Percentiles rank a stretch among this genome's conserved stretches.
These are phyloP conservation scores for Diplodia mutila DNA, from an alignment of 2,329 filamentous ascomycete genomes.

Conservation along the genomic window DNA sequence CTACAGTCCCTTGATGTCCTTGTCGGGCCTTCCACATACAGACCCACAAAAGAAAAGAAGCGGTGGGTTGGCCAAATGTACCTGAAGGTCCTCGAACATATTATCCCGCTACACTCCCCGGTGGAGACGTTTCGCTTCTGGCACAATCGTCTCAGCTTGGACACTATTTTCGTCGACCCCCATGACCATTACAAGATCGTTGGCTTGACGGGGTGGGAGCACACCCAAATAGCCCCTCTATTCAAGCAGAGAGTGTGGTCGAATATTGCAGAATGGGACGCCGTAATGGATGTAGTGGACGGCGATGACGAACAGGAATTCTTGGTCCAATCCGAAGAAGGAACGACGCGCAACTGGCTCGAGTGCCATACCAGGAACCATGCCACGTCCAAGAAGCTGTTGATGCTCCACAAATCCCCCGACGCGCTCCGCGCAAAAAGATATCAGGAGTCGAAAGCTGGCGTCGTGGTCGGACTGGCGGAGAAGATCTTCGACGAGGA, in stretches of 20 bases:
- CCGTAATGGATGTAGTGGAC: background rate
- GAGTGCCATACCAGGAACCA: background rate
- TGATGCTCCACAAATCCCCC: constrained; percentile 52
- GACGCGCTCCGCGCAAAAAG: constrained; percentile 56
- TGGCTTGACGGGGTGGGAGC: background rate
- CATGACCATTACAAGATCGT: background rate
- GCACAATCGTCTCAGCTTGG: no score
- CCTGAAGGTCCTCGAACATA: no score
- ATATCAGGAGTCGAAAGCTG: background rate
- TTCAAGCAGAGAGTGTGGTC: background rate
- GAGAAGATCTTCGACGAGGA: background rate
- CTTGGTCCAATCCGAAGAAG: accelerated
- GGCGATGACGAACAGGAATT: background rate
- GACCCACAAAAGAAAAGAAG: no score
- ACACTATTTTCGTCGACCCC: background rate
- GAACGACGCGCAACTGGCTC: background rate
- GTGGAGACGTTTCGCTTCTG: no score
- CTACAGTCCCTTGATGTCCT: no score
- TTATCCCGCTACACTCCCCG: no score
- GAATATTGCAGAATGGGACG: background rate
- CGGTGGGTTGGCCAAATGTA: no score
- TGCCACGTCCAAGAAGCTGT: background rate
- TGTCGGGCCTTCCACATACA: no score
- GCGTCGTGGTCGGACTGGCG: background rate
- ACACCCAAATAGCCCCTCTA: background rate